Conservation (phyloP, 2,329 filamentous ascomycete species). For the Bisporella sp. region DNA sequence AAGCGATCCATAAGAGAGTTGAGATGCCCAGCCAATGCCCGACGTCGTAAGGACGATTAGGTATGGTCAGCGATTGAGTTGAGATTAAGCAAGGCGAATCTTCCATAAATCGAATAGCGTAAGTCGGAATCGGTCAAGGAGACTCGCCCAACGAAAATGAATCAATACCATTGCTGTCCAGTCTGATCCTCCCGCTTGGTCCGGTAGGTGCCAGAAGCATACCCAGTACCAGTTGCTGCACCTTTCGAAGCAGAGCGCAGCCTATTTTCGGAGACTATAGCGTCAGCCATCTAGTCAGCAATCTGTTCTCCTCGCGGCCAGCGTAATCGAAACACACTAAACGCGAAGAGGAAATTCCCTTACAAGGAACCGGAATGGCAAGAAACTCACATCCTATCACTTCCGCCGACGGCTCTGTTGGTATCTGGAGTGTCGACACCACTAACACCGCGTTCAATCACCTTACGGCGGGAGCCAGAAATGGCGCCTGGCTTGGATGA, state of each 20-base stretch:
- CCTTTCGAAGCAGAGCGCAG: constrained; percentile 77
- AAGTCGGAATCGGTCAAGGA: constrained; percentile 21
- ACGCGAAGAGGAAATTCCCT: constrained; percentile 82
- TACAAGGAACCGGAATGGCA: constrained; percentile 57
- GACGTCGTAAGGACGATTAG: constrained; percentile 18
- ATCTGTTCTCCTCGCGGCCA: constrained; percentile 64
- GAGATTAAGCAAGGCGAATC: constrained; percentile 23
- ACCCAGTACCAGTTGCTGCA: constrained; percentile 42
- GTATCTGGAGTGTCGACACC: constrained; percentile 62
- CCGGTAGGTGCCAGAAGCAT: constrained; percentile 39
- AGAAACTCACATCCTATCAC: constrained; percentile 94
- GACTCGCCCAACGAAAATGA: constrained; percentile 20
- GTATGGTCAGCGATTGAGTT: constrained; percentile 20
- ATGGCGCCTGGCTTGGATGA: constrained; percentile 66
- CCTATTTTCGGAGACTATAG: constrained; percentile 78
- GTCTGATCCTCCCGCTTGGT: constrained; percentile 42
- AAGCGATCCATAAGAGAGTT: constrained; percentile 26
- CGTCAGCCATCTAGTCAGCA: constrained; percentile 74
- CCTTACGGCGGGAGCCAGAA: constrained; percentile 73
- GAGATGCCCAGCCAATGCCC: constrained; percentile 21
- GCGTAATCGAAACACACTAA: constrained; percentile 69
- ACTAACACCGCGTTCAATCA: constrained; percentile 59
- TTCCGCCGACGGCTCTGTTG: constrained; percentile 69
- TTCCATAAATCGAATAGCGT: constrained; percentile 19
- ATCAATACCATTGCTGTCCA: constrained; percentile 31